Percentiles rank a stretch among this genome's conserved stretches.
Conservation (phyloP, 83 land plant genomes). For the Picea engelmannii region DNA sequence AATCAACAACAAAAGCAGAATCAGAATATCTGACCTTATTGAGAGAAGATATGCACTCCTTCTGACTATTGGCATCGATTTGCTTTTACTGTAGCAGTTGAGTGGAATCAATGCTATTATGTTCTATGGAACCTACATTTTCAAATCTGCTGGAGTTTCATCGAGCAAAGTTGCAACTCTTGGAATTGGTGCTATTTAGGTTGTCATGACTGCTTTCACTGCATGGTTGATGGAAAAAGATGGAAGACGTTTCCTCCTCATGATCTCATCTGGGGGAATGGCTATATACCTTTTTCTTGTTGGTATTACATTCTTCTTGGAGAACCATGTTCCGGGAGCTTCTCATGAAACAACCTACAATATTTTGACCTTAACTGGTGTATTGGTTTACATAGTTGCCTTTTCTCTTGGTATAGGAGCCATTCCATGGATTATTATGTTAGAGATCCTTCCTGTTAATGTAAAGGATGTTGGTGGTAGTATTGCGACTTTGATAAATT, state of each 20-base stretch:
- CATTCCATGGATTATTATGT: conserved; percentile 98
- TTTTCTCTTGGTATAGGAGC: conserved; percentile 92
- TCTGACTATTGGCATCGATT: too few relatives aligned
- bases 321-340: conserved; percentile 32
- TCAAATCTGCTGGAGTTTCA: too few relatives aligned
- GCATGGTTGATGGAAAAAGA: conserved; percentile 90
- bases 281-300: conserved; percentile 77
- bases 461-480: conserved; percentile 55
- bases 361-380: conserved; percentile 59
- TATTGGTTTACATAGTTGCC: too few relatives aligned
- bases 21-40: too few relatives aligned
- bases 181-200: too few relatives aligned
- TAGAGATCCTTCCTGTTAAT: conserved; percentile 74
- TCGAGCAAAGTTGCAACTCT: too few relatives aligned
- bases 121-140: too few relatives aligned
- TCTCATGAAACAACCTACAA: conserved; percentile 47
- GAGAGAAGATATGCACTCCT: too few relatives aligned
- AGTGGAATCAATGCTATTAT: too few relatives aligned
- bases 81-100: too few relatives aligned
- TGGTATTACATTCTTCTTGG: too few relatives aligned
- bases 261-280: conserved; percentile 81
- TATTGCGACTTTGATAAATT: conserved; percentile 40
- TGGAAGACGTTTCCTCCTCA: conserved; percentile 86
- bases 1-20: too few relatives aligned
- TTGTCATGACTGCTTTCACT: conserved; percentile 75